Evolutionary conservation across 2,329 filamentous ascomycete genomes (phyloP).

Genomic region (Claviceps lovelessii): DNA sequence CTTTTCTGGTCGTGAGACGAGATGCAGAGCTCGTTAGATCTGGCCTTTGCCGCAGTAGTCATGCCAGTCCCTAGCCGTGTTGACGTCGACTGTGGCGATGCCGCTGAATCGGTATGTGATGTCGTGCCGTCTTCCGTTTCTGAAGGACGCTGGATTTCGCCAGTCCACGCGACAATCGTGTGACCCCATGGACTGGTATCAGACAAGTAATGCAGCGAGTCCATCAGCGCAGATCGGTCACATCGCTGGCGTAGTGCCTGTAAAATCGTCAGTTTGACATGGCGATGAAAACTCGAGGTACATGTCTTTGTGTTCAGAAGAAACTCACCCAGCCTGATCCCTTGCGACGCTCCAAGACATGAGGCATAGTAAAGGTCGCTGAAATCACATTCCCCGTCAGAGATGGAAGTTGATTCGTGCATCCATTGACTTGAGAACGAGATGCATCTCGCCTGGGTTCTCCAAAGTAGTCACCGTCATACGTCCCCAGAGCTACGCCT

Average conservation of each 20-base stretch:
- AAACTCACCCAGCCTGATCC: slow-evolving; percentile 1
- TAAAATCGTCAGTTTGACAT: not conserved
- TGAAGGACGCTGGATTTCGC: slow-evolving; percentile 45
- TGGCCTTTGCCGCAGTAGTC: not conserved
- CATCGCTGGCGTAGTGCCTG: slow-evolving; percentile 32
- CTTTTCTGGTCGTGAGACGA: slow-evolving; percentile 50
- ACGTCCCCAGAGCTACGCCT: slow-evolving; percentile 3
- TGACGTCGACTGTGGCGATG: slow-evolving; percentile 1
- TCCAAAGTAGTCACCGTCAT: slow-evolving; percentile 4
- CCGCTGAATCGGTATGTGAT: not conserved
- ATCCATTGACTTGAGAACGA: not conserved
- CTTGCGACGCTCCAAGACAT: not conserved
- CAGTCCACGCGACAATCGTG: slow-evolving; percentile 86
- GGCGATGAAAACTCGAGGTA: not conserved
- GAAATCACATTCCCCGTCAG: not conserved
- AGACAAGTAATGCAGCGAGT: slow-evolving; percentile 74
- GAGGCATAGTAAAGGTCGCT: slow-evolving; percentile 4
- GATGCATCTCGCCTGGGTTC: not conserved
- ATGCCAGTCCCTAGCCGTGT: not conserved
- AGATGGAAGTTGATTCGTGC: not conserved
- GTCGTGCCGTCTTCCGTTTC: slow-evolving; percentile 12
- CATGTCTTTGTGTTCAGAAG: not conserved
- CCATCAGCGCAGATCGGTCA: slow-evolving; percentile 80
- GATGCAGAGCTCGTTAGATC: slow-evolving; percentile 20
- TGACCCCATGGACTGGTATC: slow-evolving; percentile 77